Percentiles rank a stretch among this genome's conserved stretches.
Evolutionary conservation across 345 rosid genomes (phyloP).

Genomic region (Citrus sinensis): DNA sequence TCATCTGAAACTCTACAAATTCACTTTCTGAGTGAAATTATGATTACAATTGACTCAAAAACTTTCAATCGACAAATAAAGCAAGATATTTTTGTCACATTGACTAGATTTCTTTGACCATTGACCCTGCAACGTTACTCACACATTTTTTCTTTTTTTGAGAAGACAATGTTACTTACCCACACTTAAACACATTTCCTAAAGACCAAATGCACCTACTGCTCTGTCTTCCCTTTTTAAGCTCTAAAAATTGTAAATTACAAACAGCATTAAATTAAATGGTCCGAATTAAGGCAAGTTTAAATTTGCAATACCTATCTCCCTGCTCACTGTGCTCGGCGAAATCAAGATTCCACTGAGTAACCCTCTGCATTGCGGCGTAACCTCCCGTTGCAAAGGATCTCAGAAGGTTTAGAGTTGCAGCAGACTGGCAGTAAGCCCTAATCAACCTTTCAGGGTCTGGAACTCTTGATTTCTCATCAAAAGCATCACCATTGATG

Average conservation of each 20-base stretch:
- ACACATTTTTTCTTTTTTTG: not conserved
- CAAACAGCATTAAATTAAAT: not conserved
- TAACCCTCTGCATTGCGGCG: conserved; percentile 63
- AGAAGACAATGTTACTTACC: too few species aligned
- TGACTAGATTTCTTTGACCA: not conserved
- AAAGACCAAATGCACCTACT: not conserved
- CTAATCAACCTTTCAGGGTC: conserved; percentile 57
- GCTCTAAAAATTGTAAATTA: not conserved
- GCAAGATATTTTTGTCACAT: not conserved
- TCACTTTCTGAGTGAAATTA: not conserved
- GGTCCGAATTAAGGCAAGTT: not conserved
- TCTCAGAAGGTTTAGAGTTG: conserved; percentile 64
- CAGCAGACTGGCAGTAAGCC: conserved; percentile 55
- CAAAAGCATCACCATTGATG: conserved; percentile 53
- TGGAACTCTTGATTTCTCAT: conserved; percentile 53
- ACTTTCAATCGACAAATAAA: not conserved
- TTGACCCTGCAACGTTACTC: not conserved
- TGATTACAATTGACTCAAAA: not conserved
- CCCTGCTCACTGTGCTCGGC: conserved; percentile 56
- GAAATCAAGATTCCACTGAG: conserved; percentile 68
- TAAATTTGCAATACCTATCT: conserved; percentile 36
- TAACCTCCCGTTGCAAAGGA: conserved; percentile 67
- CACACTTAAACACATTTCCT: not conserved
- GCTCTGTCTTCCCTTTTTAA: not conserved
- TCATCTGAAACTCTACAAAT: not conserved